A percentile compares a stretch with the other conserved stretches of the same genome.
Evolutionary conservation across 306 rosid species (phyloP).

Genomic region (Prosopis cineraria): DNA sequence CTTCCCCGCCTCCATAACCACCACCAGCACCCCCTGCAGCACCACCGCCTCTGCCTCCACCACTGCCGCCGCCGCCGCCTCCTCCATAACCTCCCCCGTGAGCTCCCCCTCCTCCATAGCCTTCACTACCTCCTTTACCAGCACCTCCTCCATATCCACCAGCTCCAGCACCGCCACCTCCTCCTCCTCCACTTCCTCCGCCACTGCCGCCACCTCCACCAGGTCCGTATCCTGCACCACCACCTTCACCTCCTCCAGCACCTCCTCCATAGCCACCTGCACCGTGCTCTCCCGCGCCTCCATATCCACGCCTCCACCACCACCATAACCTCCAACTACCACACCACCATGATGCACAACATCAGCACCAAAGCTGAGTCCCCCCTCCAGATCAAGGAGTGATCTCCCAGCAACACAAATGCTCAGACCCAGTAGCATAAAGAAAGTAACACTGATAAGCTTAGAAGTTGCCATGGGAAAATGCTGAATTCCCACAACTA

Average conservation of each 20-base stretch:
- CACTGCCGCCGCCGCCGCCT: background rate
- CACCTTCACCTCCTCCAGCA: slow-evolving; percentile 31
- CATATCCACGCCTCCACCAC: slow-evolving; percentile 26
- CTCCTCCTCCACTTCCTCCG: slow-evolving; percentile 36
- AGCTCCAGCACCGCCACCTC: slow-evolving; percentile 42
- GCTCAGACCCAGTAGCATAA: slow-evolving; percentile 45
- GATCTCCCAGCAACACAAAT: slow-evolving; percentile 48
- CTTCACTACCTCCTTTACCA: slow-evolving; percentile 31
- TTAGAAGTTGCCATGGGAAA: slow-evolving; percentile 44
- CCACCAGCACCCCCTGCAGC: background rate
- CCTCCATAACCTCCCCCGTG: background rate
- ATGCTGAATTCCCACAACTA: slow-evolving; percentile 9
- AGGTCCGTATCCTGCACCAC: slow-evolving; percentile 45
- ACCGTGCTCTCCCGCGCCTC: too few species aligned
- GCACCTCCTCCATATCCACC: slow-evolving; percentile 43
- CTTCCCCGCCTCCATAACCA: background rate
- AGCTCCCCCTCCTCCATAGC: slow-evolving; percentile 15
- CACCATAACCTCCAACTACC: slow-evolving; percentile 32
- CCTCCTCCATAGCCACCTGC: slow-evolving; percentile 10
- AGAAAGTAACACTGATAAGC: slow-evolving; percentile 31
- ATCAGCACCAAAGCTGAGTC: slow-evolving; percentile 11
- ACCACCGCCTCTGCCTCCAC: slow-evolving; percentile 30
- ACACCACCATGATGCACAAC: slow-evolving; percentile 7
- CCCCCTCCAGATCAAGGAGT: slow-evolving; percentile 9
- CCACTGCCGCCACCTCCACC: slow-evolving; percentile 48